These are phyloP conservation scores for Punica granatum DNA, from an alignment of 345 rosid genomes.

Conservation along the genomic window DNA sequence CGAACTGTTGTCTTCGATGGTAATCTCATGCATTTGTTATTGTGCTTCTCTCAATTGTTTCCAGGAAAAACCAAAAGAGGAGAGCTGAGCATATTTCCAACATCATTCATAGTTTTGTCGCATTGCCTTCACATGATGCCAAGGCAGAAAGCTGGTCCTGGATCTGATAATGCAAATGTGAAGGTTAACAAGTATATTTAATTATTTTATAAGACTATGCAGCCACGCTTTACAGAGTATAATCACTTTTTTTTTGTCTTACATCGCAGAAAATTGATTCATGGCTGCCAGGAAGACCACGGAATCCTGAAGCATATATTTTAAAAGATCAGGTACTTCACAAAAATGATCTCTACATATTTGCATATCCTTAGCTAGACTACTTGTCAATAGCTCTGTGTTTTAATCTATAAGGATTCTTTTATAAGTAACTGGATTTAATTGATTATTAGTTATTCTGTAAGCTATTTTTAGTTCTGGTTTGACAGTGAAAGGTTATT, in stretches of 20 bases:
- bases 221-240: background rate
- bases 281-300: slow-evolving; percentile 62
- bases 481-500: background rate
- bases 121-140: slow-evolving; percentile 99
- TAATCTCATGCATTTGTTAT: slow-evolving; percentile 1
- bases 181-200: slow-evolving; percentile 31
- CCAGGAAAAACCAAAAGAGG: slow-evolving; percentile 88
- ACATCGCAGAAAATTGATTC: slow-evolving; percentile 49
- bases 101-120: slow-evolving; percentile 50
- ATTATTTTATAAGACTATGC: slow-evolving; percentile 1
- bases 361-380: background rate
- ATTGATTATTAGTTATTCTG: background rate
- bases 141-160: slow-evolving; percentile 48
- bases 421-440: background rate
- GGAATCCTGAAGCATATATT: slow-evolving; percentile 78
- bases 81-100: slow-evolving; percentile 85
- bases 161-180: slow-evolving; percentile 30
- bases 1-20: background rate
- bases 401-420: no score
- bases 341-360: background rate
- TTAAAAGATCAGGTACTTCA: slow-evolving; percentile 81
- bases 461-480: background rate
- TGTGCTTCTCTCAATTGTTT: slow-evolving; percentile 2
- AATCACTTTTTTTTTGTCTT: background rate
- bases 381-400: background rate